Base-by-base conservation (phyloP, 176 grass and related monocot genomes). In the Canna indica region DNA sequence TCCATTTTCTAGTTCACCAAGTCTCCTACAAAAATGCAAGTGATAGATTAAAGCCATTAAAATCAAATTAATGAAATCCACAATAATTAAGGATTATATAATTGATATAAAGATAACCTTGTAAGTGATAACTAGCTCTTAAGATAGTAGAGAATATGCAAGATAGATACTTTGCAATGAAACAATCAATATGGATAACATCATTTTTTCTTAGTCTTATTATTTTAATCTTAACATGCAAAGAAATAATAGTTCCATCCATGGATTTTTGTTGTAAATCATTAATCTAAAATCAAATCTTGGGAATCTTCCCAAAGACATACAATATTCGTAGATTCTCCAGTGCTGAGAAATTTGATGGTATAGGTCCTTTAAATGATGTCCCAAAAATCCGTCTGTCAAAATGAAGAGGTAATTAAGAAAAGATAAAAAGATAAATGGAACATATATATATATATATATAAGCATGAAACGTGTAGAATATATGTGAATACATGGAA, bases 371-470 rank as follows among this genome's bases (percentile, higher is more conserved):
- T 80, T n/a, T 61, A 77, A 89, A 72, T 31, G 72, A 82, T 54
- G 13, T 85, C 17, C 83, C 87, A 64, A 77, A 89, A 13, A 89
- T 80, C 69, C 73, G 34, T 83, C 87, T 89, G 73, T 12, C 82
- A 80, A 42, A 80, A 63, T 67, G 53, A 1, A 34, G 2, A 22
- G 62, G 76, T 72, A 72, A 30, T 34, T 38, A 13, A 36, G n/a
- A 16, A 74, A 63, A 28, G 73, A 8, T 75, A 16, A 2, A 73
- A 63, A 78, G 16, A 20, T 7, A 45, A 14, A 27, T 44, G 22
- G 8, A 12, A 5, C 11, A 20, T 36, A 36, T 18, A 7, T 22
- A 66, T n/a, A 17, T 36, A 17, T 0, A 66, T 36, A 38, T 18
- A 36, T 9, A 3, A n/a, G n/a, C n/a, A n/a, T n/a, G n/a, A n/a